These are phyloP conservation scores for Austroboletus eburneus DNA, from an alignment of 768 basidiomycete species.

Conservation along the genomic window DNA sequence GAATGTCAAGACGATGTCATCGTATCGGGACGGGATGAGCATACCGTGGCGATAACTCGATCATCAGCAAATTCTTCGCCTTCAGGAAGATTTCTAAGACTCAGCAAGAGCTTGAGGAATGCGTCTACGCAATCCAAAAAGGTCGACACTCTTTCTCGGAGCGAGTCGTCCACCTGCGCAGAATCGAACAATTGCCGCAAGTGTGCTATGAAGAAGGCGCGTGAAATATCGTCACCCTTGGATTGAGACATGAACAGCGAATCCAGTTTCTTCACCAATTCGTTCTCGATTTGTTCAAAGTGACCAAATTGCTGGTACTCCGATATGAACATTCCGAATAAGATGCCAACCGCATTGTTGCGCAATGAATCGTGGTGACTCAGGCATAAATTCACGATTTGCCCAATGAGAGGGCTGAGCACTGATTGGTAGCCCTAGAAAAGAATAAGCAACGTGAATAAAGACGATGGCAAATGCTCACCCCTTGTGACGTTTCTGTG, in stretches of 20 bases:
- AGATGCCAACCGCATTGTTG: slow-evolving; percentile 85
- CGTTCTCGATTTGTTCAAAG: slow-evolving; percentile 88
- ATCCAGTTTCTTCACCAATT: slow-evolving; percentile 87
- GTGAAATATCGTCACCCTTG: slow-evolving; percentile 85
- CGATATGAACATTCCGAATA: slow-evolving; percentile 93
- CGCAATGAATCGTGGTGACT: slow-evolving; percentile 93
- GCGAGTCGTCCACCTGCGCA: slow-evolving; percentile 71
- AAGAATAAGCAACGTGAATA: background rate
- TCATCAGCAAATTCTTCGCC: slow-evolving; percentile 95
- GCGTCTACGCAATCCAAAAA: slow-evolving; percentile 90
- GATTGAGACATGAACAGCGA: slow-evolving; percentile 90
- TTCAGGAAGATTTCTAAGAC: slow-evolving; percentile 83
- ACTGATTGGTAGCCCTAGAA: slow-evolving; percentile 78
- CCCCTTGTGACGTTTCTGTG: slow-evolving; percentile 53
- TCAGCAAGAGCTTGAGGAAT: slow-evolving; percentile 88
- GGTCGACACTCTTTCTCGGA: slow-evolving; percentile 69
- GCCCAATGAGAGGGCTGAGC: slow-evolving; percentile 79
- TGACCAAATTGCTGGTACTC: slow-evolving; percentile 82
- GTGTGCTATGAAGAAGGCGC: slow-evolving; percentile 90
- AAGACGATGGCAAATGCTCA: slow-evolving; percentile 34
- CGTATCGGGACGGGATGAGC: slow-evolving; percentile 10
- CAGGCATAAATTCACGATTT: slow-evolving; percentile 87
- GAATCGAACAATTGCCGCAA: slow-evolving; percentile 87
- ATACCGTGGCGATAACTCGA: slow-evolving; percentile 84
- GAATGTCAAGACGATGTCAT: slow-evolving; percentile 7